These are phyloP conservation scores for Cladophialophora yegresii DNA, from an alignment of 2,329 filamentous ascomycete genomes.

Conservation along the genomic window DNA sequence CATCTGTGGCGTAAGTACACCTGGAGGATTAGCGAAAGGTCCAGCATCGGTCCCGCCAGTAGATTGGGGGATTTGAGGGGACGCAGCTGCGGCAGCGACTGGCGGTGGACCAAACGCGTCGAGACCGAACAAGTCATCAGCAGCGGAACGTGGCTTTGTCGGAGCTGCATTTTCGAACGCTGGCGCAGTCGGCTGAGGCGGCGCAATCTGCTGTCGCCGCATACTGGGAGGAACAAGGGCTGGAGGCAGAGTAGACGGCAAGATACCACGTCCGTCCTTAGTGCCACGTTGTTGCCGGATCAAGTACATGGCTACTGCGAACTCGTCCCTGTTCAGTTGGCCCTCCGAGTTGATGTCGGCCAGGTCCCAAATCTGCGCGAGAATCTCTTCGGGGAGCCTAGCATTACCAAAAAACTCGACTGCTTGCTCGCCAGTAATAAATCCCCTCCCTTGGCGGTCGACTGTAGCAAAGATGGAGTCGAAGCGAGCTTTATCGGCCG, in stretches of 20 bases:
- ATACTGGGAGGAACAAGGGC: constrained; percentile 85
- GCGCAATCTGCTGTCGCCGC: constrained; percentile 57
- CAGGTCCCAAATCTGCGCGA: constrained; percentile 96
- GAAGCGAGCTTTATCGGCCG: constrained; percentile 82
- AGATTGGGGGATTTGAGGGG: constrained; percentile 60
- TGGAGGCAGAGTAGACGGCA: constrained; percentile 76
- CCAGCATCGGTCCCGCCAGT: constrained; percentile 68
- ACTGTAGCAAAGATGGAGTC: constrained; percentile 82
- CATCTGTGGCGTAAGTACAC: constrained; percentile 29
- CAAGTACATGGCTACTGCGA: constrained; percentile 95
- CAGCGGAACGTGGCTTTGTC: constrained; percentile 70
- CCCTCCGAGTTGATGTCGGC: constrained; percentile 92
- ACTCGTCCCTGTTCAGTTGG: constrained; percentile 81
- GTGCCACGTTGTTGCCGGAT: constrained; percentile 85
- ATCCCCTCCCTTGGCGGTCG: constrained; percentile 77
- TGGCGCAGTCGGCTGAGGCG: constrained; percentile 48
- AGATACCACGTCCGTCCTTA: constrained; percentile 59
- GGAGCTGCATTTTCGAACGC: constrained; percentile 49
- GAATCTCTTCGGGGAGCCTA: constrained; percentile 78
- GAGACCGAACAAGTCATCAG: constrained; percentile 91
- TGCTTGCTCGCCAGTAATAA: constrained; percentile 90
- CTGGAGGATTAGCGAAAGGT: constrained; percentile 58
- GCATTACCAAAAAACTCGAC: constrained; percentile 94
- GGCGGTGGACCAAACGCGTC: constrained; percentile 67
- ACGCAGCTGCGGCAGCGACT: constrained; percentile 47